Percentiles rank a stretch among this genome's conserved stretches.
phyloP scores from a whole-genome alignment of 1,139 yeast genomes.

The Lodderomyces elongisporus region DNA sequence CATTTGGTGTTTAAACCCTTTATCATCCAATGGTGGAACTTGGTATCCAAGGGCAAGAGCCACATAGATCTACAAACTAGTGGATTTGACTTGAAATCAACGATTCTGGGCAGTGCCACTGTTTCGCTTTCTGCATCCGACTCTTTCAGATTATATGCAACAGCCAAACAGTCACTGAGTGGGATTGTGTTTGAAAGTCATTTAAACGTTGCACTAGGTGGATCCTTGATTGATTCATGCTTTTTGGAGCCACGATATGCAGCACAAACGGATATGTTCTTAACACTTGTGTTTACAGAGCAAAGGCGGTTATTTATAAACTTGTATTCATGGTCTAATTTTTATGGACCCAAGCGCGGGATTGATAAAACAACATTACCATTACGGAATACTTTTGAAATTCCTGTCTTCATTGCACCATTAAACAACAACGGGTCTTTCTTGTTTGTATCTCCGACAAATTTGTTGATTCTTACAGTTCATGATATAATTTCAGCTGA shows the following conservation, averaged over 20 bases:
- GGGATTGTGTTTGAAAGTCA: slow-evolving; percentile 38
- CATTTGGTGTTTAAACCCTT: slow-evolving; percentile 34
- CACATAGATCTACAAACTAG: slow-evolving; percentile 21
- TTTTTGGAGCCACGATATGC: slow-evolving; percentile 34
- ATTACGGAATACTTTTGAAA: slow-evolving; percentile 30
- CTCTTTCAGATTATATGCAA: slow-evolving; percentile 34
- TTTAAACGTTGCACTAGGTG: slow-evolving; percentile 38
- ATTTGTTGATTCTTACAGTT: slow-evolving; percentile 29
- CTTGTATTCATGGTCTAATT: slow-evolving; percentile 36
- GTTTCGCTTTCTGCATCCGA: slow-evolving; percentile 37
- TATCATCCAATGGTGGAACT: slow-evolving; percentile 51
- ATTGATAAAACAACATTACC: slow-evolving; percentile 25
- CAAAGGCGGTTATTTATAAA: slow-evolving; percentile 32
- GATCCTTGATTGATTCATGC: slow-evolving; percentile 38
- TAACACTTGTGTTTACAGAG: slow-evolving; percentile 33
- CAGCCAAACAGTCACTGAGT: slow-evolving; percentile 29
- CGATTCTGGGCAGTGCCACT: slow-evolving; percentile 31
- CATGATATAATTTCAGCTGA: slow-evolving; percentile 47
- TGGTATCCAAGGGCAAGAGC: background rate
- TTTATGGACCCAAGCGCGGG: background rate
- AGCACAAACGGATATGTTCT: slow-evolving; percentile 26
- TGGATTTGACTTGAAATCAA: slow-evolving; percentile 30
- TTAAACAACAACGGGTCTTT: slow-evolving; percentile 30
- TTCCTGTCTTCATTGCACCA: slow-evolving; percentile 40
- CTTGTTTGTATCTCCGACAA: slow-evolving; percentile 27